Base-by-base conservation (phyloP, 306 rosid species). In the Canavalia ensiformis region DNA sequence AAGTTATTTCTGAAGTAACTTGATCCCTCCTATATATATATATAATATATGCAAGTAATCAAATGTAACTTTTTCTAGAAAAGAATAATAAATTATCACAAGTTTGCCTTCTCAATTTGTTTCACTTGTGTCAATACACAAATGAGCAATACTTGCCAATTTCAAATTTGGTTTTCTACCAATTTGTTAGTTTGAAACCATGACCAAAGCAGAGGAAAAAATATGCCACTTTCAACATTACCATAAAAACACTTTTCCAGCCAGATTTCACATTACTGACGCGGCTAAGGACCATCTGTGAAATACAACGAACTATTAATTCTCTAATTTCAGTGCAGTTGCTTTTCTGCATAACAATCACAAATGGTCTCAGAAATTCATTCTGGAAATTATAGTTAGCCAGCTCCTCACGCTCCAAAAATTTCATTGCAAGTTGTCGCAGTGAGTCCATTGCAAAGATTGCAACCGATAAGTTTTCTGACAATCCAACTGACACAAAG, bases 181-280 rank as follows among this genome's bases (percentile, higher is more conserved):
- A 46, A 68, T 29, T 18, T 18, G 25, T 2, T 37, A 55, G 74
- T 49, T 64, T 75, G 72, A 75, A 83, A 76, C 13, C 39, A 57
- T 28, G 75, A 62, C 42, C 41, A 68, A 55, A 46, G 12, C 35
- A 35, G 13, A 5, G 46, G 3, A 49, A 34, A 70, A 41, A 28
- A 8, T 25, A 47, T 49, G 79, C 39, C n/a, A 77, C 62, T 57
- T 13, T 77, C 18, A 63, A 64, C 93, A 70, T 68, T 93, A 96
- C 99, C 99, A 88, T 86, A 74, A 96, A 92, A 87, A 96, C 99
- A 83, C 99, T 96, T 88, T 93, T 96, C 99, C 99, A 96, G 82
- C 99, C 99, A 73, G 99, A 96, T 86, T 96, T 96, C 89, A 96
- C 99, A 68, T 93, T 91, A 77, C 82, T 88, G 88, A 96, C 99